Percentiles rank a stretch among this genome's conserved stretches.
Conservation (phyloP, 805 yeast genomes). For the Candida hungchunana region DNA sequence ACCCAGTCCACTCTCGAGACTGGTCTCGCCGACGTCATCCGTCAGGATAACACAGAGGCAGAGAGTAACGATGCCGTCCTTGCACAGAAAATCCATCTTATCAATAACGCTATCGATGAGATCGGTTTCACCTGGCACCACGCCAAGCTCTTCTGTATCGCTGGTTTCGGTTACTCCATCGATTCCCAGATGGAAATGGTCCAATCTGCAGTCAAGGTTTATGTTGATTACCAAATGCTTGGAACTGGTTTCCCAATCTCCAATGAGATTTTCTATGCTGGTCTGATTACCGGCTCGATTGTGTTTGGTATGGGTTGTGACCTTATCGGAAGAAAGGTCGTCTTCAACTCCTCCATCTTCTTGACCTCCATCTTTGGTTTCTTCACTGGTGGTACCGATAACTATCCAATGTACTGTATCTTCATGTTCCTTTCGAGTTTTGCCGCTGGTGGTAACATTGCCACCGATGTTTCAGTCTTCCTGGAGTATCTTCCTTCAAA, state of each 20-base stretch:
- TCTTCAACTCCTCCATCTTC: slow-evolving; percentile 44
- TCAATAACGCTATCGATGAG: slow-evolving; percentile 54
- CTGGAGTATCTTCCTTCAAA: slow-evolving; percentile 46
- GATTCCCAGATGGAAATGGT: slow-evolving; percentile 47
- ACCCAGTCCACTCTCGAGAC: slow-evolving; percentile 11
- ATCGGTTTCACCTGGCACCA: slow-evolving; percentile 58
- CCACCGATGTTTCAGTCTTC: slow-evolving; percentile 47
- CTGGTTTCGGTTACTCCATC: slow-evolving; percentile 50
- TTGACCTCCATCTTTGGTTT: slow-evolving; percentile 44
- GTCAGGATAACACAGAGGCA: slow-evolving; percentile 13
- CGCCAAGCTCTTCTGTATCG: slow-evolving; percentile 38
- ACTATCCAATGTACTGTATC: slow-evolving; percentile 44
- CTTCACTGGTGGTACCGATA: slow-evolving; percentile 44
- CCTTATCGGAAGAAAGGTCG: slow-evolving; percentile 45
- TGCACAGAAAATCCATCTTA: slow-evolving; percentile 36
- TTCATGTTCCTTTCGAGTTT: slow-evolving; percentile 41
- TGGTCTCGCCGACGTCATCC: slow-evolving; percentile 5
- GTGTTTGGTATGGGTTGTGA: slow-evolving; percentile 51
- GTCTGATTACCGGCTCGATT: slow-evolving; percentile 44
- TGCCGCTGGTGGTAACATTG: slow-evolving; percentile 51
- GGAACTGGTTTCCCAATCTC: slow-evolving; percentile 38
- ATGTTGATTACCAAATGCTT: slow-evolving; percentile 42
- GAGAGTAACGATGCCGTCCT: slow-evolving; percentile 29
- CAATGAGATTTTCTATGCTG: slow-evolving; percentile 44
- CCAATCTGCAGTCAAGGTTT: slow-evolving; percentile 41